Evolutionary conservation across 1,284 basidiomycete genomes (phyloP), one percentile per base, ranked within the genome.

Genomic region (Coniophora puteana): DNA sequence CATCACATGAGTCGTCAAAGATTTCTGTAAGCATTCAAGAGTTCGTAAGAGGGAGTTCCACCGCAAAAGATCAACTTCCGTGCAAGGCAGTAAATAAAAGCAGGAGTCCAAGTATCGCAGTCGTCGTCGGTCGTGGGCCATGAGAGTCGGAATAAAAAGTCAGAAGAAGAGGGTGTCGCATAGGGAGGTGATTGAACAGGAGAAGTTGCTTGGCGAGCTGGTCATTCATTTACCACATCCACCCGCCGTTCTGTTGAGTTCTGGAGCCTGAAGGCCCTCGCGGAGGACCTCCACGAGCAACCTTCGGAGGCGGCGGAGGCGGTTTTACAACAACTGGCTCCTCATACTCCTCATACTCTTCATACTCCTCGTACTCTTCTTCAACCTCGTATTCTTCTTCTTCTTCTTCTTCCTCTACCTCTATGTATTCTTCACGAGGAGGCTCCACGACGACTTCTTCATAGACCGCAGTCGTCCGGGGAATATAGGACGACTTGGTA

Each of bases 391-490:
- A 62, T 28, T 63, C 62, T 14, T 60, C 58, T n/a, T 62, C 33
- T 23, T 63, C 62, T 44, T 60, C 58, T 4, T 13, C 17, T 20
- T 35, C 33, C 17, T 35, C 17, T 12, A 20, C 33, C n/a, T 35
- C 33, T 13, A 20, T 23, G 12, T 35, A 13, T 8, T 31, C 29
- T n/a, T 18, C 29, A 3, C 8, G 29, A 28, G 64, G 21, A 43
- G 60, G 49, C 33, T 63, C 62, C 34, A 44, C 58, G 28, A 60
- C n/a, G 14, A 64, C 57, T 20, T 71, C 69, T 36, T 83, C 78
- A 46, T 87, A 80, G 5, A 75, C 72, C 17, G 81, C 76, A 10
- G 83, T 87, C 17, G 86, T 89, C 47, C 73, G 74, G 18, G 84
- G 85, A 53, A 75, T 79, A 36, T 63, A 59, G 8, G 73, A 68